Evolutionary conservation across 176 grass and related monocot species (phyloP), one percentile per base, ranked within the genome.

Genomic region (Musa itinerans): DNA sequence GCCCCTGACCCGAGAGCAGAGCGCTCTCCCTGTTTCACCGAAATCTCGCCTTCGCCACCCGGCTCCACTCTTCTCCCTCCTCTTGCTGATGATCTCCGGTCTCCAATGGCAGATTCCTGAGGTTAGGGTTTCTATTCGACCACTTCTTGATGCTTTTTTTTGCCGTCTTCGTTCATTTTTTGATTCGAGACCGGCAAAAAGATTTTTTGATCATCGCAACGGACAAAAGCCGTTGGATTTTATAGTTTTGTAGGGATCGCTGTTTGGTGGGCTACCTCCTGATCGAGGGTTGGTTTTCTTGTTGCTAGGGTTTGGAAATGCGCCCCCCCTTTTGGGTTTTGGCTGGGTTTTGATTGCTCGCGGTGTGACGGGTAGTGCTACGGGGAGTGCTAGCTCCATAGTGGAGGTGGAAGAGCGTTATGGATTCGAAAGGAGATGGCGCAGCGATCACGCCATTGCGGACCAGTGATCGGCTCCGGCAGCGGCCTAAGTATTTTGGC

Each of bases 381-480:
- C 34, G 34, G 4, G 4, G 4, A 43, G 34, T 43, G 74, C 17
- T 62, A 58, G 74, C 7, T 5, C 25, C 20, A 71, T 53, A 67
- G 73, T 63, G 54, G 53, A 17, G 16, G 73, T 62, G 50, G 54
- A 12, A 66, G n/a, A 53, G 25, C 26, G 27, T 19, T 48, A 87
- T 79, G 63, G 65, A 83, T 52, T 49, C 81, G 3, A 79, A 80
- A 68, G 63, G 68, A 56, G 23, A 83, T 53, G 78, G 63, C 1
- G 57, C 49, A n/a, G 67, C 43, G 23, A 72, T 76, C 49, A 91
- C 61, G 9, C 88, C 90, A 0, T 23, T 89, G 79, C 86, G 96
- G 81, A 86, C 85, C 8, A 99, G 96, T 62, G 89, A 91, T 68
- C 74, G 96, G 83, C 61, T 99, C 68, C 82, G 88, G 34, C 73